phyloP scores from a whole-genome alignment of 495 filamentous ascomycete species.

The Penicillium flavigenum region DNA sequence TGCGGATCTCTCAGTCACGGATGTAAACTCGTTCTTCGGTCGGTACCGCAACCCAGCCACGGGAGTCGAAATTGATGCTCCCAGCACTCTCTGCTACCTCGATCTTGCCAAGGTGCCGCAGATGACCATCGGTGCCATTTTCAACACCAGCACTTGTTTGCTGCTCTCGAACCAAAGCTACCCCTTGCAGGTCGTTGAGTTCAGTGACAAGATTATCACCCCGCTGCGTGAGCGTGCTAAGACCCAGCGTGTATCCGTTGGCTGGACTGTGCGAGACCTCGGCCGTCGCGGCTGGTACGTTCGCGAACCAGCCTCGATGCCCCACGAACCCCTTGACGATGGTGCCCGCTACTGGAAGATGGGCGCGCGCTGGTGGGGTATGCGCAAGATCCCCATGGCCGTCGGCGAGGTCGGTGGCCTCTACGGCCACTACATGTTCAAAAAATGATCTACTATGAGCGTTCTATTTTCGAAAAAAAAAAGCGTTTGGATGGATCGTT shows the following conservation, averaged over 20 bases:
- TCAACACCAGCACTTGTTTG: constrained; percentile 53
- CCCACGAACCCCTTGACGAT: constrained; percentile 36
- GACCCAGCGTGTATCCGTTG: constrained; percentile 49
- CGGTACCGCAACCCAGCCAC: constrained; percentile 26
- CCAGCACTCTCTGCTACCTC: constrained; percentile 71
- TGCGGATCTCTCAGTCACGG: constrained; percentile 61
- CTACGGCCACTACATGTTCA: constrained; percentile 87
- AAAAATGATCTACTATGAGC: constrained; percentile 47
- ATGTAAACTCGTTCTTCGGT: constrained; percentile 58
- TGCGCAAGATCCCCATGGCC: constrained; percentile 81
- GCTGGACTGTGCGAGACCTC: constrained; percentile 69
- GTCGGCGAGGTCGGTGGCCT: constrained; percentile 77
- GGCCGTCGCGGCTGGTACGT: constrained; percentile 72
- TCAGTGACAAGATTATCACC: constrained; percentile 68
- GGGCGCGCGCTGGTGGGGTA: constrained; percentile 86
- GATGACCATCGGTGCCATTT: constrained; percentile 63
- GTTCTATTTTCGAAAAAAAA: constrained; percentile 29
- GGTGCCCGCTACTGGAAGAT: constrained; percentile 77
- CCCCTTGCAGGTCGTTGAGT: constrained; percentile 77
- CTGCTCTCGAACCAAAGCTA: constrained; percentile 61
- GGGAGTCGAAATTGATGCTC: constrained; percentile 48
- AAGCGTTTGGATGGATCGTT: constrained; percentile 19
- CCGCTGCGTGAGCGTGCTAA: constrained; percentile 55
- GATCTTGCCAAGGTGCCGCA: constrained; percentile 63
- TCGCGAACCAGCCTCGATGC: constrained; percentile 46